Conservation (phyloP, 1,284 basidiomycete species). For the Flammula alnicola region DNA sequence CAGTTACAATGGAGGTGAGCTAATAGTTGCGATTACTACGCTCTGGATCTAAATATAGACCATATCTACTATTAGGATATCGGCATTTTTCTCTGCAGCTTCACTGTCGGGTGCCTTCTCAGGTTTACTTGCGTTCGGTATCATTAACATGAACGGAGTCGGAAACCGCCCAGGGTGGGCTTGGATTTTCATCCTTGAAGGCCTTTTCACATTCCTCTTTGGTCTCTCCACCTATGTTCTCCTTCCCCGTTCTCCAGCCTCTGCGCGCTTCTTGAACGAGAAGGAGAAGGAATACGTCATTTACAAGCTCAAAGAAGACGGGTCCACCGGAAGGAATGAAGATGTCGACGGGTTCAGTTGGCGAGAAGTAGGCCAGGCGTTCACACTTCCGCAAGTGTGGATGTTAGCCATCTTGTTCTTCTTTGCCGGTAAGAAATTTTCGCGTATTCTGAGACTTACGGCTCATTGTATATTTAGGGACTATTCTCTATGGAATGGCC, state of each 20-base stretch:
- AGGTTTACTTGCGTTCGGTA: slow-evolving; percentile 43
- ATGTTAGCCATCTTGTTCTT: slow-evolving; percentile 41
- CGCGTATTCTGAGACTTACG: not conserved
- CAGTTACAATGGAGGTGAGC: slow-evolving; percentile 13
- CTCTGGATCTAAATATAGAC: not conserved
- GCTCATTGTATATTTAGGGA: slow-evolving; percentile 27
- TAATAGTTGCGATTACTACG: not conserved
- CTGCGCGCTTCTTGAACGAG: slow-evolving; percentile 33
- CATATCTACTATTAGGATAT: slow-evolving; percentile 33
- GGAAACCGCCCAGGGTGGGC: slow-evolving; percentile 44
- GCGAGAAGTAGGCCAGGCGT: slow-evolving; percentile 41
- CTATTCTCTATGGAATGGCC: slow-evolving; percentile 41
- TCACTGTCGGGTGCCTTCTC: slow-evolving; percentile 41
- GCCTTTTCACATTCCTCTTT: slow-evolving; percentile 42
- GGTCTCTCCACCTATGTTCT: slow-evolving; percentile 42
- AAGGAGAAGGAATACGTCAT: slow-evolving; percentile 42
- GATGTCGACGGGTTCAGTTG: slow-evolving; percentile 40
- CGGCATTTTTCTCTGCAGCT: slow-evolving; percentile 40
- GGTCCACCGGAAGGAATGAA: slow-evolving; percentile 35
- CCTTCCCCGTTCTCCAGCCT: slow-evolving; percentile 42
- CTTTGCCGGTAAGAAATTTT: slow-evolving; percentile 35
- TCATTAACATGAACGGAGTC: slow-evolving; percentile 42
- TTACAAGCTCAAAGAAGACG: slow-evolving; percentile 39
- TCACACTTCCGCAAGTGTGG: slow-evolving; percentile 43
- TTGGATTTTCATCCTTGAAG: slow-evolving; percentile 52